Percentiles rank a stretch among this genome's conserved stretches.
These are phyloP conservation scores for Verticillium zaregamsianum DNA, from an alignment of 2,329 filamentous ascomycete genomes.

Conservation along the genomic window DNA sequence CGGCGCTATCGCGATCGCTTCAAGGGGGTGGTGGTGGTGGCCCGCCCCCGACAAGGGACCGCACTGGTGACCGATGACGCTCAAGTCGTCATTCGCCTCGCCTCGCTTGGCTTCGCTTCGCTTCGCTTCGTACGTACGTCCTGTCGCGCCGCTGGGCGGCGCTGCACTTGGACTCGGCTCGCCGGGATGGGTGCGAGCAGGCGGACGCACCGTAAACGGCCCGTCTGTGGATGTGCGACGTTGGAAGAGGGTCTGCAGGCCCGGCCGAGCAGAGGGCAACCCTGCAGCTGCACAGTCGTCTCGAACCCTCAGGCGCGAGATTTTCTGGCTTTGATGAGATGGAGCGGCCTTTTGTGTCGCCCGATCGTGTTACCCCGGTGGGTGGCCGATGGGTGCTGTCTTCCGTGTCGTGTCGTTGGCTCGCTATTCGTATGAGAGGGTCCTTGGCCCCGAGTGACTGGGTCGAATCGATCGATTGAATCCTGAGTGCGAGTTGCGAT, in stretches of 20 bases:
- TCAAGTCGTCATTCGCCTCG: background rate
- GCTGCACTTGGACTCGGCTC: background rate
- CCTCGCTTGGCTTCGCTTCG: background rate
- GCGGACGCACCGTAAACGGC: constrained; percentile 1
- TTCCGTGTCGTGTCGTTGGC: background rate
- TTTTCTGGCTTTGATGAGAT: background rate
- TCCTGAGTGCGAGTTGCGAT: too few relatives aligned
- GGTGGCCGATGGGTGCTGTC: background rate
- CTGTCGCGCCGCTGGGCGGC: background rate
- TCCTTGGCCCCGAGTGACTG: background rate
- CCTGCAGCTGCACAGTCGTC: background rate
- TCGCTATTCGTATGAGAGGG: background rate
- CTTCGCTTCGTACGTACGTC: background rate
- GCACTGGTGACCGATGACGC: background rate
- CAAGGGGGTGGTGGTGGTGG: background rate
- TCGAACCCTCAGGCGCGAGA: background rate
- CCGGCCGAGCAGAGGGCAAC: background rate
- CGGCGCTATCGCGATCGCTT: background rate
- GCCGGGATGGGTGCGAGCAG: background rate
- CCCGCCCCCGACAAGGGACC: background rate
- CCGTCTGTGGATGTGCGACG: constrained; percentile 2
- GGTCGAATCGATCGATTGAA: too few relatives aligned
- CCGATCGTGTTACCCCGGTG: background rate
- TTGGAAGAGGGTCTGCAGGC: constrained; percentile 1
- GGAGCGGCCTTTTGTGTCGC: background rate